Percentiles rank a stretch among this genome's conserved stretches.
Conservation (phyloP, 1,284 basidiomycete species). For the Rhodotorula sp. region DNA sequence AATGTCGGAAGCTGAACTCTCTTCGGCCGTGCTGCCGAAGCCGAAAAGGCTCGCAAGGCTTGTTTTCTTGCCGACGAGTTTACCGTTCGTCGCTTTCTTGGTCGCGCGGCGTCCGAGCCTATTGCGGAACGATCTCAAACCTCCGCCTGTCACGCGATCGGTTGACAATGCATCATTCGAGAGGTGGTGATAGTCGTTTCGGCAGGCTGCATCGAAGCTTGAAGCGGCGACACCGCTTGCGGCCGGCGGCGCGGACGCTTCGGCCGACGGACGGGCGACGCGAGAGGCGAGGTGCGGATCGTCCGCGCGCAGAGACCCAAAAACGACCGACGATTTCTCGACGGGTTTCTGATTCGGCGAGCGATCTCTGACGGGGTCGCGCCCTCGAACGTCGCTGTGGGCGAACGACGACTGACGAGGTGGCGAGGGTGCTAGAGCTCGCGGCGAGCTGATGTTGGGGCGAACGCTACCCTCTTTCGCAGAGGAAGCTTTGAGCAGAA, state of each 20-base stretch:
- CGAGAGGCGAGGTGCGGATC: too few relatives aligned
- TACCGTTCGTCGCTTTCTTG: background rate
- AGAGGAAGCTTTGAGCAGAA: conserved; percentile 11
- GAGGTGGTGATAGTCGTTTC: too few relatives aligned
- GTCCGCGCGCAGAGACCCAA: background rate
- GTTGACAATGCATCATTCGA: too few relatives aligned
- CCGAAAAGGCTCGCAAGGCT: conserved; percentile 28
- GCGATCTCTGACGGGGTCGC: too few relatives aligned
- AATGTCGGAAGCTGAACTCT: background rate
- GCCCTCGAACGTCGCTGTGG: too few relatives aligned
- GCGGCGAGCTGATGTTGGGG: background rate
- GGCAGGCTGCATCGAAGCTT: too few relatives aligned
- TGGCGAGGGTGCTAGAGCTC: background rate
- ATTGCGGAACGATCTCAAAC: conserved; percentile 15
- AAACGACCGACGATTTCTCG: background rate
- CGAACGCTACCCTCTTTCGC: background rate
- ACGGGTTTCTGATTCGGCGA: background rate
- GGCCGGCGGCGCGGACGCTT: too few relatives aligned
- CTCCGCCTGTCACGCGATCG: background rate
- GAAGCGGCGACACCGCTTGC: too few relatives aligned
- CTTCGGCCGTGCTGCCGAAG: background rate
- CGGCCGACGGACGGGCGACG: too few relatives aligned
- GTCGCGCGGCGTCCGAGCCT: background rate
- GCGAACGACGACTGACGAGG: background rate
- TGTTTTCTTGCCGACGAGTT: conserved; percentile 2